phyloP scores from a whole-genome alignment of 495 filamentous ascomycete genomes.

The Penicillium atrosanguineum region DNA sequence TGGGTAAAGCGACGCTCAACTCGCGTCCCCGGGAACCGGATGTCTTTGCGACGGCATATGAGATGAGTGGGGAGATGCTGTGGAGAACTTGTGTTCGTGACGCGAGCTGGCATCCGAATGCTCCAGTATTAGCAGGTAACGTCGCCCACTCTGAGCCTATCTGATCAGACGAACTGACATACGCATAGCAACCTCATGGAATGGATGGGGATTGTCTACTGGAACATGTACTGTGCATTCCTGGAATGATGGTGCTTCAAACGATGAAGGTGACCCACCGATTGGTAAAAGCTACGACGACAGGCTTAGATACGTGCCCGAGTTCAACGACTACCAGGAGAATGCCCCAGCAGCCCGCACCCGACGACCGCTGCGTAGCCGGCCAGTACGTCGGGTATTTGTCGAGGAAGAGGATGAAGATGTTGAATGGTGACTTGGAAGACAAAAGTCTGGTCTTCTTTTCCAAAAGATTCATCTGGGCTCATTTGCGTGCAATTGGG shows the following conservation, averaged over 20 bases:
- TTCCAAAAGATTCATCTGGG: neutral
- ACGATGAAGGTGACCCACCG: conserved; percentile 64
- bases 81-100: conserved; percentile 89
- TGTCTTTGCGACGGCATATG: conserved; percentile 35
- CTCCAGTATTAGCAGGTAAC: conserved; percentile 83
- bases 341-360: conserved; percentile 11
- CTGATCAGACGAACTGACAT: conserved; percentile 15
- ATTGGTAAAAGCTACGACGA: conserved; percentile 63
- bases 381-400: conserved; percentile 18
- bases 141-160: neutral
- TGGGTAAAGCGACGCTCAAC: conserved; percentile 61
- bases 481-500: neutral
- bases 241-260: conserved; percentile 63
- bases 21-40: conserved; percentile 54
- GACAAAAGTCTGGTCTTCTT: neutral
- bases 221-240: conserved; percentile 76
- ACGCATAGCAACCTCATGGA: conserved; percentile 70
- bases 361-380: conserved; percentile 24
- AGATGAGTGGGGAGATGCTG: conserved; percentile 35
- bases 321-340: conserved; percentile 30
- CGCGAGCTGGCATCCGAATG: conserved; percentile 92
- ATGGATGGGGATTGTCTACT: conserved; percentile 63
- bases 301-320: conserved; percentile 30
- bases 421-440: conserved; percentile 10
- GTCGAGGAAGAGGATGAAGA: conserved; percentile 15